A percentile compares a stretch with the other conserved stretches of the same genome.
Conservation (phyloP, 2,329 filamentous ascomycete species). For the Talaromyces verruculosus region DNA sequence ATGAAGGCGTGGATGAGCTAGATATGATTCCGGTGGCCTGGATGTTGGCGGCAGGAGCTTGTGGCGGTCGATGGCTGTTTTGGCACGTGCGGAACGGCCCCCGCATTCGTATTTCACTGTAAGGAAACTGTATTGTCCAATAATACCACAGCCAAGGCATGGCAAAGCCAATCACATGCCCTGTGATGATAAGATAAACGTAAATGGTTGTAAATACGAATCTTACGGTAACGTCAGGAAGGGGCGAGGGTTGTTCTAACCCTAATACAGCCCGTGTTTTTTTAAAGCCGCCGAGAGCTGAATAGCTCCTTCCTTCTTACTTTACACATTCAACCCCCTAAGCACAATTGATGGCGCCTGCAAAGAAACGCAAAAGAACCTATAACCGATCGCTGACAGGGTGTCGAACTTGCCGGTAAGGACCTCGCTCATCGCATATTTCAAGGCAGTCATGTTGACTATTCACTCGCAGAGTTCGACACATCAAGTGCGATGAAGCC, state of each 20-base stretch:
- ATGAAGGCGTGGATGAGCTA: not conserved
- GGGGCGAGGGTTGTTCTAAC: not conserved
- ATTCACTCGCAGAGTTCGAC: constrained; percentile 2
- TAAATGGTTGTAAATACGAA: not conserved
- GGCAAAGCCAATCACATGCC: not conserved
- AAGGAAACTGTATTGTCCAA: not conserved
- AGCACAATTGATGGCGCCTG: not conserved
- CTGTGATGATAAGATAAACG: not conserved
- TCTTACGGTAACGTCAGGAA: not conserved
- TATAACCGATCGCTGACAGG: constrained; percentile 5
- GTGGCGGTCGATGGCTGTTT: constrained; percentile 15
- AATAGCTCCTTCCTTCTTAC: not conserved
- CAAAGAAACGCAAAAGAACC: not conserved
- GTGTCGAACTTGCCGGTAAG: constrained; percentile 12
- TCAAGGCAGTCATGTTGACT: not conserved
- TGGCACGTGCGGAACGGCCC: constrained; percentile 19
- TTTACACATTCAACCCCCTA: not conserved
- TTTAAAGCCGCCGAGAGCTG: not conserved
- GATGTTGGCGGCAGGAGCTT: not conserved
- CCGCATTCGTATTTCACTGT: not conserved
- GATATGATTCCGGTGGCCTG: constrained; percentile 2
- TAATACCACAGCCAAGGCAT: not conserved
- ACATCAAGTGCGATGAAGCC: constrained; percentile 33
- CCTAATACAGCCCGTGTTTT: too few species aligned
- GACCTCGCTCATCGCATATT: not conserved